phyloP scores from a whole-genome alignment of 2,329 filamentous ascomycete species.

The Teratosphaeria nubilosa region DNA sequence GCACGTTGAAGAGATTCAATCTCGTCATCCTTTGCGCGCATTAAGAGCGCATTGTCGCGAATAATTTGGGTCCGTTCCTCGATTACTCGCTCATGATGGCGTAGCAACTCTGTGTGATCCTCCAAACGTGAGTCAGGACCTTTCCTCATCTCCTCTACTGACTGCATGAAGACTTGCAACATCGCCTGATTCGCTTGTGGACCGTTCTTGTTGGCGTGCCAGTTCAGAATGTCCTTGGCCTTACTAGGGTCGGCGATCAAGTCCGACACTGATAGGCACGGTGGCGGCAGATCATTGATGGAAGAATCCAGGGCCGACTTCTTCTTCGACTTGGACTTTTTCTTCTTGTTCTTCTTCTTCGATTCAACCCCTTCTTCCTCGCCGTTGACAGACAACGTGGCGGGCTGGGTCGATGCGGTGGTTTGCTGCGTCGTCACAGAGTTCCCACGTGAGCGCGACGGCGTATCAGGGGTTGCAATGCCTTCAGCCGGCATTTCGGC shows the following conservation, averaged over 20 bases:
- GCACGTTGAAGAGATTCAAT: constrained; percentile 76
- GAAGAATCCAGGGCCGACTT: constrained; percentile 42
- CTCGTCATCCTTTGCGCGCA: constrained; percentile 79
- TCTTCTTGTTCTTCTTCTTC: constrained; percentile 68
- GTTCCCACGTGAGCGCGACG: constrained; percentile 9
- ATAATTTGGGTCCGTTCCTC: constrained; percentile 63
- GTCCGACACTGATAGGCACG: constrained; percentile 8
- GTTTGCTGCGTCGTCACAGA: constrained; percentile 17
- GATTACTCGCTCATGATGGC: constrained; percentile 18
- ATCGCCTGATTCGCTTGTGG: not conserved
- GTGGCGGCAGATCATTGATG: constrained; percentile 1
- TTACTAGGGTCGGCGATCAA: constrained; percentile 10
- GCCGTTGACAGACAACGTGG: constrained; percentile 14
- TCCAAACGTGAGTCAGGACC: constrained; percentile 10
- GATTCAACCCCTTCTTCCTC: constrained; percentile 27
- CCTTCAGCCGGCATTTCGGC: not conserved
- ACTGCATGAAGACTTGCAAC: constrained; percentile 1
- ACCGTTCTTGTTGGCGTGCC: not conserved
- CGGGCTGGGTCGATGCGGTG: constrained; percentile 13
- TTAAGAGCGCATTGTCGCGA: constrained; percentile 56
- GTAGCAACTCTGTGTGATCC: constrained; percentile 10
- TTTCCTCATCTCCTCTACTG: constrained; percentile 2
- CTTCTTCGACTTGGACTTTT: constrained; percentile 75
- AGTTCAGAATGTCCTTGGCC: constrained; percentile 10
- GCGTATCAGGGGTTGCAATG: constrained; percentile 7